Evolutionary conservation across 768 basidiomycete species (phyloP).

Genomic region (Hemileccinum rubropunctum): DNA sequence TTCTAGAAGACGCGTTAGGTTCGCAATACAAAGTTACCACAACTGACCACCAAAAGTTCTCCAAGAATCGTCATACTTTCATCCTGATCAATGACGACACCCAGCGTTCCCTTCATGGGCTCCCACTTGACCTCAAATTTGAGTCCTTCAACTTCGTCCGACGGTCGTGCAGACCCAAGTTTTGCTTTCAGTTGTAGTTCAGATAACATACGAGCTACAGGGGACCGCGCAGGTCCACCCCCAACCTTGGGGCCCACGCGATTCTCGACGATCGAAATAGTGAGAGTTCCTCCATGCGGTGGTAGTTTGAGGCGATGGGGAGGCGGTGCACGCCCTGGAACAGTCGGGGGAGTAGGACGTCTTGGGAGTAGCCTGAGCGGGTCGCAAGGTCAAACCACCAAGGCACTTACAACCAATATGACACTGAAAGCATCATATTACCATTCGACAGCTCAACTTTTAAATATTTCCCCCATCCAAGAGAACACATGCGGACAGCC

Average conservation of each 20-base stretch:
- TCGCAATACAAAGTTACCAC: not conserved
- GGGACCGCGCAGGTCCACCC: slow-evolving; percentile 49
- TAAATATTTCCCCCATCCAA: slow-evolving; percentile 84
- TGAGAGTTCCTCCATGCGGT: slow-evolving; percentile 67
- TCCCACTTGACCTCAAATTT: slow-evolving; percentile 77
- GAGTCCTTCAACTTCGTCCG: slow-evolving; percentile 73
- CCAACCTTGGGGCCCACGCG: slow-evolving; percentile 37
- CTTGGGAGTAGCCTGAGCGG: slow-evolving; percentile 20
- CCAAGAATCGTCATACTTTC: slow-evolving; percentile 42
- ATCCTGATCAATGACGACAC: slow-evolving; percentile 50
- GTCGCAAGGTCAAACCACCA: not conserved
- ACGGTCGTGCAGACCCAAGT: slow-evolving; percentile 50
- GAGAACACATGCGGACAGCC: slow-evolving; percentile 75
- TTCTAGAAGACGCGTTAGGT: slow-evolving; percentile 39
- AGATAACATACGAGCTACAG: slow-evolving; percentile 52
- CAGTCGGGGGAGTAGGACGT: slow-evolving; percentile 36
- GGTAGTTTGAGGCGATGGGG: slow-evolving; percentile 45
- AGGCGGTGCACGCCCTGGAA: slow-evolving; percentile 29
- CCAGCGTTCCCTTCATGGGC: slow-evolving; percentile 64
- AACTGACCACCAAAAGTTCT: slow-evolving; percentile 57
- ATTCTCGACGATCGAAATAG: slow-evolving; percentile 64
- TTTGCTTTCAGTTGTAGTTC: slow-evolving; percentile 66
- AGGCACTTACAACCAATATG: slow-evolving; percentile 83
- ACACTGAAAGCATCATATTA: slow-evolving; percentile 63
- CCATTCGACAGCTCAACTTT: slow-evolving; percentile 66